These are phyloP conservation scores for Fraxinus velutina DNA, from an alignment of 305 asterid species.

Conservation along the genomic window DNA sequence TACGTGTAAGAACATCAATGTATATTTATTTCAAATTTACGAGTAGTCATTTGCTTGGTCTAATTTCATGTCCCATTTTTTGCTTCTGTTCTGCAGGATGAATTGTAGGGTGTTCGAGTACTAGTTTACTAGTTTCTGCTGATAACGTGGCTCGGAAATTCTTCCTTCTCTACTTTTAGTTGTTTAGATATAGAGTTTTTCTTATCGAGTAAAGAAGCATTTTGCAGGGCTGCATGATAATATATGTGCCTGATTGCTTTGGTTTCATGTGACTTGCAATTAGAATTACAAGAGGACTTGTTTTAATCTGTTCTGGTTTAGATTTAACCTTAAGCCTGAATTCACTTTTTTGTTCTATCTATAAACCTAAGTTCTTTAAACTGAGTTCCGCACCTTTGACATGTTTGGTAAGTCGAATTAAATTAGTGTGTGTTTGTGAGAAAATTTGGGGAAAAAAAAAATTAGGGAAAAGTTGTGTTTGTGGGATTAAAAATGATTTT, in stretches of 20 bases:
- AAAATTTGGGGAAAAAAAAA: not conserved
- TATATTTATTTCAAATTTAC: not conserved
- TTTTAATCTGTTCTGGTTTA: not conserved
- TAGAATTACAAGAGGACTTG: not conserved
- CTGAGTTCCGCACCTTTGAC: not conserved
- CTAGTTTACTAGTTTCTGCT: not conserved
- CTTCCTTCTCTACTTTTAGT: constrained; percentile 1
- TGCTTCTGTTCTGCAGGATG: constrained; percentile 53
- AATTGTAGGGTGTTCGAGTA: constrained; percentile 43
- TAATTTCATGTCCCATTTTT: not conserved
- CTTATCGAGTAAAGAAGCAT: not conserved
- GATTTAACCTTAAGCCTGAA: not conserved
- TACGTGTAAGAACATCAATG: constrained; percentile 46
- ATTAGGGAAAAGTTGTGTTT: not conserved
- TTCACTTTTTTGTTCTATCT: not conserved
- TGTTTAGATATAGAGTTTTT: not conserved
- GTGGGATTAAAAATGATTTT: not conserved
- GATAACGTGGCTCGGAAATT: constrained; percentile 20
- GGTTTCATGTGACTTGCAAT: not conserved
- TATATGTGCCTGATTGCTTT: not conserved
- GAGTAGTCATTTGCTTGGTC: not conserved
- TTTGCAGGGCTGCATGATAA: not conserved
- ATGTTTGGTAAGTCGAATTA: no score
- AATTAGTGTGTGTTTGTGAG: not conserved
- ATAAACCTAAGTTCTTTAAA: not conserved